Base-by-base conservation (phyloP, 768 basidiomycete genomes). In the Tricholomella constricta region DNA sequence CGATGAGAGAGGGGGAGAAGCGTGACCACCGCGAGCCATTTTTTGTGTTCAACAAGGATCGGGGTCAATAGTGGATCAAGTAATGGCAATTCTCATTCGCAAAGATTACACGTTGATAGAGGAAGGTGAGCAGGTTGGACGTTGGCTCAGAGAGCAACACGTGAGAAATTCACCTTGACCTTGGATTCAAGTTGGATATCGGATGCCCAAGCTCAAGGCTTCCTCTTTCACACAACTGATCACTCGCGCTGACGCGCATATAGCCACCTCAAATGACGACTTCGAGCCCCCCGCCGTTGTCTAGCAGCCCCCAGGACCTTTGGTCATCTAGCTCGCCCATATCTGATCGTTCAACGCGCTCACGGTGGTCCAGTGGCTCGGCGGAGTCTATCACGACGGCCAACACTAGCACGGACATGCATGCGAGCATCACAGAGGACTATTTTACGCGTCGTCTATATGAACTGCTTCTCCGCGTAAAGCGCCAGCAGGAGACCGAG, bases 1-100 rank as follows among this genome's bases (percentile, higher is more conserved):
- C 2, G 71, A 60, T 23, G 59, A 56, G 31, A 66, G 51, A 9
- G 66, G 48, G 20, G 55, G 54, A 45, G 57, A 43, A 26, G 46
- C 35, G n/a, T 54, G 57, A 20, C 41, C 44, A 47, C 57, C 59
- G 41, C 59, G 60, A 25, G 54, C 58, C 62, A 63, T 63, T 29
- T 44, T 50, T 26, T 32, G 25, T 11, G 34, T 48, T 37, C 19
- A n/a, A 17, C 35, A 20, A 10, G 27, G 40, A 41, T 32, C 19
- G 27, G 27, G 38, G 22, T 25, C 23, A 26, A 14, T 2, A 42
- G 23, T 14, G 10, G 23, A 9, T 17, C 14, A 43, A 27, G 15
- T 6, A 3, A 43, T 11, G 15, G 42, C 17, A 27, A 6, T 43
- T 17, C n/a, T 43, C 42, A 43, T 43, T 27, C 42, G 42, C 42